Percentiles rank a stretch among this genome's conserved stretches.
phyloP scores from a whole-genome alignment of 202 grass and related monocot species.

The Eragrostis tef region DNA sequence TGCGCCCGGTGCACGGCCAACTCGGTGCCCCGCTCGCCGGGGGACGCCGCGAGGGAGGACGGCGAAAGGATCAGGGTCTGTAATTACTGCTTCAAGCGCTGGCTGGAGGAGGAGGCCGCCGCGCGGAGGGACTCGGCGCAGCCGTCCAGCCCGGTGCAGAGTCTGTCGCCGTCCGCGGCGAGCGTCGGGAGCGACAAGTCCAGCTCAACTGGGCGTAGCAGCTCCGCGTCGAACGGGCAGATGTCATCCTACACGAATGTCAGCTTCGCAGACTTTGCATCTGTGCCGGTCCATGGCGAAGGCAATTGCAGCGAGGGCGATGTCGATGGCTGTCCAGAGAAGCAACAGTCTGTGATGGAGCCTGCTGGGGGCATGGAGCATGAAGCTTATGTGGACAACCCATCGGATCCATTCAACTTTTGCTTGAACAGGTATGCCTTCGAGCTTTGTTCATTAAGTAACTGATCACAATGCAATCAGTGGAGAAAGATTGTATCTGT shows the following conservation, averaged over 20 bases:
- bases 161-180: conserved; percentile 57
- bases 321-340: conserved; percentile 49
- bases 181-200: conserved; percentile 72
- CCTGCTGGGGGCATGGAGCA: conserved; percentile 6
- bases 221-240: conserved; percentile 52
- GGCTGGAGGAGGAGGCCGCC: conserved; percentile 56
- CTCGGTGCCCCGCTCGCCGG: conserved; percentile 59
- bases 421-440: conserved; percentile 75
- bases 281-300: conserved; percentile 40
- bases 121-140: conserved; percentile 32
- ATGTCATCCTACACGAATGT: conserved; percentile 55
- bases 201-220: conserved; percentile 59
- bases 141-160: conserved; percentile 51
- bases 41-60: conserved; percentile 60
- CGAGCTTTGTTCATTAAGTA: conserved; percentile 16
- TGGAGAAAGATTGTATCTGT: conserved; percentile 15
- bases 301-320: conserved; percentile 21
- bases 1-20: conserved; percentile 87
- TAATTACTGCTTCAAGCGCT: conserved; percentile 85
- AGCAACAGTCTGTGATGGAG: conserved; percentile 54
- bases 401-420: conserved; percentile 61
- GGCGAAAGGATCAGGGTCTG: conserved; percentile 84
- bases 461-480: not conserved
- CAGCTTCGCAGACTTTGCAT: conserved; percentile 53
- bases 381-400: conserved; percentile 44